phyloP scores from a whole-genome alignment of 2,329 filamentous ascomycete genomes.

The Knufia petricola region DNA sequence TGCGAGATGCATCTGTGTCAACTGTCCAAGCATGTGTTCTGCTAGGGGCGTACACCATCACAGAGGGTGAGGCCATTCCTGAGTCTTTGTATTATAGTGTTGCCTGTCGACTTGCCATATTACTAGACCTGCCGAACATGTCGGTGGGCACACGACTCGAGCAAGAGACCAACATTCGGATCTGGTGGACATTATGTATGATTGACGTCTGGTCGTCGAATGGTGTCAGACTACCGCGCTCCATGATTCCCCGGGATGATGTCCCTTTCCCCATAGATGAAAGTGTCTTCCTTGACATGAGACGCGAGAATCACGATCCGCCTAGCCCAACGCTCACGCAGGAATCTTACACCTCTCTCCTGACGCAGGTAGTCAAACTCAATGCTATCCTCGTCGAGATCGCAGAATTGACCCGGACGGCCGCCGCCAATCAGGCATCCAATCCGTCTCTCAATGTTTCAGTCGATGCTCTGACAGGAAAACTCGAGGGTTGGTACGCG shows the following conservation, averaged over 20 bases:
- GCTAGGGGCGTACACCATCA: constrained; percentile 28
- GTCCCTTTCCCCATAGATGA: constrained; percentile 32
- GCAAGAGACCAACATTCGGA: constrained; percentile 30
- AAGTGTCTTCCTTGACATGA: constrained; percentile 25
- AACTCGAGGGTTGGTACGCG: constrained; percentile 30
- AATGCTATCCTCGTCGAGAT: constrained; percentile 34
- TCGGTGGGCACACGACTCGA: constrained; percentile 24
- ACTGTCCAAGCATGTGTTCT: constrained; percentile 35
- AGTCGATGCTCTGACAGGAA: constrained; percentile 26
- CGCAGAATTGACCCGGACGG: constrained; percentile 31
- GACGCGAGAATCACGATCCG: constrained; percentile 7
- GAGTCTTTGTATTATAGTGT: constrained; percentile 34
- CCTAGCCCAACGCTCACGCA: constrained; percentile 9
- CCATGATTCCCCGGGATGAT: constrained; percentile 23
- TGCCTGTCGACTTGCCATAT: constrained; percentile 30
- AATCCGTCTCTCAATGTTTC: constrained; percentile 14
- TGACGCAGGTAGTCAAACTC: constrained; percentile 33
- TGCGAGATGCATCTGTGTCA: constrained; percentile 30
- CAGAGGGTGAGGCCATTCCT: constrained; percentile 24
- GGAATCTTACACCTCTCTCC: constrained; percentile 22
- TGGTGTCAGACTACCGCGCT: constrained; percentile 29
- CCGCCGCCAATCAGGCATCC: constrained; percentile 24
- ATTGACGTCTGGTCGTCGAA: constrained; percentile 34
- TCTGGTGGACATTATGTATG: constrained; percentile 36
- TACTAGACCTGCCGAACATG: constrained; percentile 30